Evolutionary conservation across 768 basidiomycete genomes (phyloP), one percentile per base, ranked within the genome.

Genomic region (Daedaleopsis nitida): DNA sequence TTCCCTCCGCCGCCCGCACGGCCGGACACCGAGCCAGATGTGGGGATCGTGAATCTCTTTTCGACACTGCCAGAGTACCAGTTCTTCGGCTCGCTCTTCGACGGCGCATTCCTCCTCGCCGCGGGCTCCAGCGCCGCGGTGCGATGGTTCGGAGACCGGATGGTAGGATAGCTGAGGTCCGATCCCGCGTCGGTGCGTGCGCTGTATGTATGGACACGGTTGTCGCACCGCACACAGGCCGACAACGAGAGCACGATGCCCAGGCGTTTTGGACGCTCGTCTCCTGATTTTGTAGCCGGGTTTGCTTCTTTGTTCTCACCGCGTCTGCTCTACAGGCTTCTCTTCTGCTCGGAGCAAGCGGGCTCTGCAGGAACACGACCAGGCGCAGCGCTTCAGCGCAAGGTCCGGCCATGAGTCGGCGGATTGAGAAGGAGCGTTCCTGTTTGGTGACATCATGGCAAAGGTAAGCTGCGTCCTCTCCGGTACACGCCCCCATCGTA

Each of bases 51-150:
- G 21, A 89, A 88, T 66, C 75, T 92, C 24, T 91, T 93, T 68
- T 74, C 84, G 16, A 88, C 87, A 3, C 82, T 93, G 24, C 91
- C 91, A 0, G 81, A 82, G 47, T 92, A 87, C 64, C 83, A 88
- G 63, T 78, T 89, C 16, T 92, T 92, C 65, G 88, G 88, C 17
- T 75, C 83, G 3, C 75, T 91, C 39, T 93, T 92, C 68, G 90
- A 93, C 70, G 84, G 83, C 77, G 77, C 86, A 21, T 91, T 91
- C 73, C 74, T 93, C 27, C 32, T 84, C 4, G 79, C 86, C n/a
- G 86, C 88, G 2, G 76, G 66, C 1, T 74, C 71, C 7, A 84
- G 81, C 10, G 76, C 75, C 11, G 65, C 78, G 3, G 71, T 78
- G n/a, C 78, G 82, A 50, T 92, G 90, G 89, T 70, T 73, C 23